A percentile compares a stretch with the other conserved stretches of the same genome.
Evolutionary conservation across 805 yeast species (phyloP).

Genomic region (Jamesozyma jinghongensis): DNA sequence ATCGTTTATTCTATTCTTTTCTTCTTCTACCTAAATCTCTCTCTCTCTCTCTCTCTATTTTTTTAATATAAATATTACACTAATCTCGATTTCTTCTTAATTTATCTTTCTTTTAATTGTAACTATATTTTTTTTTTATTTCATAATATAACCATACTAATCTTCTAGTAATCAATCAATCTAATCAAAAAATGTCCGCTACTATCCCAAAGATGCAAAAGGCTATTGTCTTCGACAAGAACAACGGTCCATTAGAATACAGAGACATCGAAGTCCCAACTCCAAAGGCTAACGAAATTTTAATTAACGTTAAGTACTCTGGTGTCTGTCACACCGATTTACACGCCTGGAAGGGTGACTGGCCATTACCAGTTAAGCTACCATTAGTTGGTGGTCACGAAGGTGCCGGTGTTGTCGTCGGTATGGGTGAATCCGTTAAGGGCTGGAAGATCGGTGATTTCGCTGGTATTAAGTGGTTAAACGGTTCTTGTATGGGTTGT

Average conservation of each 20-base stretch:
- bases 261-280: conserved; percentile 48
- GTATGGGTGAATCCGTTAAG: conserved; percentile 48
- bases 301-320: conserved; percentile 59
- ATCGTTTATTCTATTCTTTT: too few species aligned
- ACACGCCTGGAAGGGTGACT: conserved; percentile 68
- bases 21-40: too few species aligned
- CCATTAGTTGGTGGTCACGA: conserved; percentile 68
- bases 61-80: too few species aligned
- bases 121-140: too few species aligned
- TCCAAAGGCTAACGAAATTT: conserved; percentile 55
- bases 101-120: too few species aligned
- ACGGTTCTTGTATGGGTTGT: conserved; percentile 57
- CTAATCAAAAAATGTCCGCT: conserved; percentile 24
- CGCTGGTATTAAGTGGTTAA: conserved; percentile 64
- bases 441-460: conserved; percentile 56
- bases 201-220: conserved; percentile 41
- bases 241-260: conserved; percentile 39
- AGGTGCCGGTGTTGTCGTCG: conserved; percentile 66
- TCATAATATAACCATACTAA: conserved; percentile 3
- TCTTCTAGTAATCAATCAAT: background rate
- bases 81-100: too few species aligned
- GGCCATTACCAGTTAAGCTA: conserved; percentile 52
- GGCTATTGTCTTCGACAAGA: conserved; percentile 38
- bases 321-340: conserved; percentile 72
- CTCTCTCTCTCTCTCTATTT: too few species aligned